A percentile compares a stretch with the other conserved stretches of the same genome.
These are phyloP conservation scores for Pyrus communis DNA, from an alignment of 306 rosid genomes.

Conservation along the genomic window DNA sequence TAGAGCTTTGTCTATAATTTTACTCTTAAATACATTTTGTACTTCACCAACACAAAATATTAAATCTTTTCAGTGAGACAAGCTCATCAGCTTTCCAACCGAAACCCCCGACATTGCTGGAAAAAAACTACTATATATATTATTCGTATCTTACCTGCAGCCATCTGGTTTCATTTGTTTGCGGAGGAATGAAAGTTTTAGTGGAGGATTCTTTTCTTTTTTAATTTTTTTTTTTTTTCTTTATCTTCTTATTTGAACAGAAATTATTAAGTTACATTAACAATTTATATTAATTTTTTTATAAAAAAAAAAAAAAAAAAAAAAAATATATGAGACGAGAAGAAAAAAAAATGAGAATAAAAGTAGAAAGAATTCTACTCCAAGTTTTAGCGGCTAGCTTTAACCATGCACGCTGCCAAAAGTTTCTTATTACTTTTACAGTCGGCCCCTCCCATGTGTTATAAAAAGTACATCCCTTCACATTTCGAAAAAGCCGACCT, in stretches of 20 bases:
- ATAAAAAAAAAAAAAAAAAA: no score
- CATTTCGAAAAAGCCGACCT: background rate
- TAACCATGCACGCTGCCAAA: background rate
- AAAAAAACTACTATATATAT: background rate
- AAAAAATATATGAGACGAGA: no score
- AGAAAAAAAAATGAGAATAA: no score
- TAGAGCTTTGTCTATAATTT: no score
- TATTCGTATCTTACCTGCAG: background rate
- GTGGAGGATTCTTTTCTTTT: no score
- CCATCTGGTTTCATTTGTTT: background rate
- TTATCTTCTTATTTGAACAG: no score
- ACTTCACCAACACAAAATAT: background rate
- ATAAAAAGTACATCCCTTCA: background rate
- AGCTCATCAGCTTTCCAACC: background rate
- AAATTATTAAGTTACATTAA: no score
- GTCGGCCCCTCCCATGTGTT: constrained; percentile 15
- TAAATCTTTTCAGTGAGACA: background rate
- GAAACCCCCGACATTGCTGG: background rate
- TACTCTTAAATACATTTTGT: no score
- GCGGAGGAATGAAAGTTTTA: background rate
- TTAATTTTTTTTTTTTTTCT: no score
- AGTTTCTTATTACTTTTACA: constrained; percentile 1
- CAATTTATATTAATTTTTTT: no score
- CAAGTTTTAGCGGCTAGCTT: background rate
- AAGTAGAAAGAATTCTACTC: no score